Evolutionary conservation across 495 filamentous ascomycete species (phyloP).

Genomic region (Xylaria acuta): DNA sequence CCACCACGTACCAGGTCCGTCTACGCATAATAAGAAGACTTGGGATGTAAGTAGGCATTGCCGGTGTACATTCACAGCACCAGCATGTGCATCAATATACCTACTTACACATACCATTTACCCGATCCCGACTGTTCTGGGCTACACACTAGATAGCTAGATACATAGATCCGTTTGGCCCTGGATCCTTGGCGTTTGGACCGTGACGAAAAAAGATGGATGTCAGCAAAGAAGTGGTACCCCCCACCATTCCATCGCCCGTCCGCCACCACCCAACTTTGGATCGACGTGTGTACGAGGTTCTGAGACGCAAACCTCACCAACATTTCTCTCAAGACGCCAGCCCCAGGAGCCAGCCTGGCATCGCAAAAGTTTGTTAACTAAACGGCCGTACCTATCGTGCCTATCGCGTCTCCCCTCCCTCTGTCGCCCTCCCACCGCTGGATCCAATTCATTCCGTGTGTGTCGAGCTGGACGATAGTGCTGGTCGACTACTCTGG

Average conservation of each 20-base stretch:
- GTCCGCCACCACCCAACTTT: not conserved
- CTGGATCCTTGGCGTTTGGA: conserved; percentile 11
- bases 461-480: not conserved
- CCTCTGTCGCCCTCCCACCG: not conserved
- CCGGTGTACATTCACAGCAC: not conserved
- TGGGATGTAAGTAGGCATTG: not conserved
- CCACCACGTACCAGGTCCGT: not conserved
- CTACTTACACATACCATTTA: not conserved
- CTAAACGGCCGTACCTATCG: not conserved
- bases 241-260: conserved; percentile 15
- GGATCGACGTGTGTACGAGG: not conserved
- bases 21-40: not conserved
- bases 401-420: not conserved
- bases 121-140: not conserved
- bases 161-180: conserved; percentile 8
- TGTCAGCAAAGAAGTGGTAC: conserved; percentile 5
- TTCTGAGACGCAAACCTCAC: conserved; percentile 12
- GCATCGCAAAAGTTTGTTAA: not conserved
- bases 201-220: conserved; percentile 1
- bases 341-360: not conserved
- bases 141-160: not conserved
- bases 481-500: not conserved
- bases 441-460: not conserved
- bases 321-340: not conserved
- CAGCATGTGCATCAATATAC: not conserved